Evolutionary conservation across 2,329 filamentous ascomycete species (phyloP).

Genomic region (Cordyceps militaris): DNA sequence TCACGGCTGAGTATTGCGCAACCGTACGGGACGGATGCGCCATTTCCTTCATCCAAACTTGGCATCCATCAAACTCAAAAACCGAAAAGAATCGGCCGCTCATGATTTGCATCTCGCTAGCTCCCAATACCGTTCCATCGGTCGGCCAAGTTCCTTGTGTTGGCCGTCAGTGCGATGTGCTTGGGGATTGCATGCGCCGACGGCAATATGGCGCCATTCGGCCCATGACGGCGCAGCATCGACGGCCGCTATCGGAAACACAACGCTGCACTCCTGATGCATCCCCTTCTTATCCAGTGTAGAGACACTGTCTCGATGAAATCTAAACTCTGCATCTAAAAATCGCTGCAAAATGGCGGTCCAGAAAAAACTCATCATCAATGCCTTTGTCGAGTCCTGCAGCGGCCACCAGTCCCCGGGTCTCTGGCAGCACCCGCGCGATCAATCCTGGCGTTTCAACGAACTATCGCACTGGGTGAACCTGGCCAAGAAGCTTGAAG

Average conservation of each 20-base stretch:
- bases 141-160: background rate
- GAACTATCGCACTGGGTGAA: constrained; percentile 53
- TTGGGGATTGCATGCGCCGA: background rate
- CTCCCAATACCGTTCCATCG: background rate
- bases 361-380: constrained; percentile 31
- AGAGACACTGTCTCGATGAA: background rate
- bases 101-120: background rate
- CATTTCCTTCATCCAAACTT: background rate
- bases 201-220: constrained; percentile 1
- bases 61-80: background rate
- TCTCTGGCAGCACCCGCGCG: constrained; percentile 54
- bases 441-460: constrained; percentile 56
- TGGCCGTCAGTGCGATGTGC: background rate
- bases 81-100: background rate
- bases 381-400: constrained; percentile 36
- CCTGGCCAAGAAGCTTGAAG: constrained; percentile 35
- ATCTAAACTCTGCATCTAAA: background rate
- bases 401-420: constrained; percentile 40
- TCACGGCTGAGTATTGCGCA: background rate
- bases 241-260: background rate
- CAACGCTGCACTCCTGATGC: background rate
- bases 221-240: background rate
- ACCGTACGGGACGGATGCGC: background rate
- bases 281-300: background rate
- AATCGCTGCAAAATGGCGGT: background rate